phyloP scores from a whole-genome alignment of 805 yeast genomes.

The Lipomyces chichibuensis region DNA sequence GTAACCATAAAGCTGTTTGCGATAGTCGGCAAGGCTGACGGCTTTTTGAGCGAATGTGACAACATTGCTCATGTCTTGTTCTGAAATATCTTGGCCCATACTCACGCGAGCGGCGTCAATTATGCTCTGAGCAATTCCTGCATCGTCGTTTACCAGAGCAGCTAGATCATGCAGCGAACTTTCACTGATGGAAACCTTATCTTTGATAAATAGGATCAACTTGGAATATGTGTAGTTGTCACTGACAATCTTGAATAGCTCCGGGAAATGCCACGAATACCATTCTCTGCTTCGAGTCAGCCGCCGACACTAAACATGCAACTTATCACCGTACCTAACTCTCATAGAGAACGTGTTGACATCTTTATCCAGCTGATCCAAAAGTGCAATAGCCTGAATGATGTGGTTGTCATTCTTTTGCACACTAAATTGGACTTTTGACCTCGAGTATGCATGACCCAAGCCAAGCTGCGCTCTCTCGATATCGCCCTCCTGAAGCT shows the following conservation, averaged over 20 bases:
- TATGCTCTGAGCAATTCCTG: constrained; percentile 86
- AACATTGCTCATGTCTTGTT: constrained; percentile 90
- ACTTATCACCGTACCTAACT: constrained; percentile 53
- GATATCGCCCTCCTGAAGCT: constrained; percentile 89
- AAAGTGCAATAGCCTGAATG: constrained; percentile 96
- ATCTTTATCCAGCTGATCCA: constrained; percentile 97
- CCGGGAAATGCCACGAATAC: constrained; percentile 99
- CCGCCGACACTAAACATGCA: background rate
- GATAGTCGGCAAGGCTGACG: constrained; percentile 87
- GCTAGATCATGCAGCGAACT: constrained; percentile 79
- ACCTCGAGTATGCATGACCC: constrained; percentile 98
- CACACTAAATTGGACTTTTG: constrained; percentile 97
- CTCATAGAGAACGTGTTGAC: constrained; percentile 97
- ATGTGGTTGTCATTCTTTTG: constrained; percentile 99
- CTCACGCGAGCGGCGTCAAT: constrained; percentile 95
- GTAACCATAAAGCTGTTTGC: constrained; percentile 79
- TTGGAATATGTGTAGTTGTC: constrained; percentile 87
- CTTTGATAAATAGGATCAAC: constrained; percentile 78
- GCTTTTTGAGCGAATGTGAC: constrained; percentile 91
- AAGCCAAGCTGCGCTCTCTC: constrained; percentile 98
- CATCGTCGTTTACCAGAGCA: constrained; percentile 85
- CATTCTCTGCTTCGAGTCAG: constrained; percentile 59
- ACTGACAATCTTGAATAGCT: constrained; percentile 85
- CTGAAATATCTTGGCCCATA: constrained; percentile 98
- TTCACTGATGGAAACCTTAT: constrained; percentile 74